Conservation (phyloP, 139 green algal species). For the Protoeuglena noctilucae region DNA sequence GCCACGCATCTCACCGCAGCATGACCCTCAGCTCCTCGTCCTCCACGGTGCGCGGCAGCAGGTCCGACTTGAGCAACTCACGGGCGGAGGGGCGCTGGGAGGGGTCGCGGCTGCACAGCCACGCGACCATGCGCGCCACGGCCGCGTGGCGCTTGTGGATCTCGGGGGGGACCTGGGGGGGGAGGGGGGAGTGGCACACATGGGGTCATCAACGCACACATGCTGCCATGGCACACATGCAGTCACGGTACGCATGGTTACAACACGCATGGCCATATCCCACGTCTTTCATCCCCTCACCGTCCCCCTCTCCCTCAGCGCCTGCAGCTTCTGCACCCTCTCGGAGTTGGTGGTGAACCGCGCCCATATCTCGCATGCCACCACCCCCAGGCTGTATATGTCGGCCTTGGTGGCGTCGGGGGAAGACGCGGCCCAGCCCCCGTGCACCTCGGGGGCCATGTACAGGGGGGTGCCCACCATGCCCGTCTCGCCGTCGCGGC, state of each 20-base stretch:
- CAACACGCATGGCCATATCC: too few relatives aligned
- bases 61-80: constrained; percentile 9
- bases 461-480: constrained; percentile 20
- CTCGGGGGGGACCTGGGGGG: too few relatives aligned
- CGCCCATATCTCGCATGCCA: constrained; percentile 82
- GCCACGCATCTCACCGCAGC: too few relatives aligned
- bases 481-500: background rate
- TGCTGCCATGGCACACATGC: too few relatives aligned
- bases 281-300: too few relatives aligned
- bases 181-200: too few relatives aligned
- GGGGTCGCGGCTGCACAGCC: constrained; percentile 2
- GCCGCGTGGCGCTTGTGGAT: too few relatives aligned
- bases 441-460: constrained; percentile 17
- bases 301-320: constrained; percentile 46
- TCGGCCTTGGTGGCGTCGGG: constrained; percentile 31
- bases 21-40: constrained; percentile 11
- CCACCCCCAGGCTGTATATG: constrained; percentile 67
- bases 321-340: constrained; percentile 41
- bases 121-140: too few relatives aligned
- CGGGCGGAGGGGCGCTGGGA: constrained; percentile 3
- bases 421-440: constrained; percentile 1
- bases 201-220: too few relatives aligned
- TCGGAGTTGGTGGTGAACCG: constrained; percentile 80
- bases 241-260: too few relatives aligned
- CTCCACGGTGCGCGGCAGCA: constrained; percentile 13